These are phyloP conservation scores for Syzygium aqueum DNA, from an alignment of 345 rosid genomes.

Conservation along the genomic window DNA sequence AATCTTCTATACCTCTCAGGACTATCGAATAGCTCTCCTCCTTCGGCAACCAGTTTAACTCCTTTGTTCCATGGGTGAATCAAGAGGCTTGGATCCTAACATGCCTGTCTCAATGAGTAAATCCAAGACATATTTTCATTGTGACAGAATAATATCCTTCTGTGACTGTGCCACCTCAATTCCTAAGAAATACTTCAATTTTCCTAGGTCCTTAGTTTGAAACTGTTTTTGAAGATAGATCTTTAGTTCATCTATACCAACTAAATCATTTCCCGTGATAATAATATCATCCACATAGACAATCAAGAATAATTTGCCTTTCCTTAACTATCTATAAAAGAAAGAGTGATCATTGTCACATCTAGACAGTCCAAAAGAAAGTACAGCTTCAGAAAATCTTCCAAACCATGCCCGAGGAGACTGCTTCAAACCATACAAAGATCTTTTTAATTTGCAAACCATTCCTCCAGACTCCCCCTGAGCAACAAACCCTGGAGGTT, in stretches of 20 bases:
- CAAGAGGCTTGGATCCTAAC: not conserved
- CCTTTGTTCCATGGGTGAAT: not conserved
- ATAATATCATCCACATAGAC: too few relatives aligned
- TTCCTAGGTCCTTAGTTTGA: not conserved
- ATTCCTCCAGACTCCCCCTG: not conserved
- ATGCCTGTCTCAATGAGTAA: not conserved
- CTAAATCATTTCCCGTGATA: not conserved
- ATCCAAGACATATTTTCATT: not conserved
- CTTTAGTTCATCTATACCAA: too few relatives aligned
- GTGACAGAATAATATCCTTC: not conserved
- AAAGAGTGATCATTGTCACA: not conserved
- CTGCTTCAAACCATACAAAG: too few relatives aligned
- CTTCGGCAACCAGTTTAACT: not conserved
- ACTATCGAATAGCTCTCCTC: not conserved
- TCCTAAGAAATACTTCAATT: not conserved
- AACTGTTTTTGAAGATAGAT: too few relatives aligned
- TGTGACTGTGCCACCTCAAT: not conserved
- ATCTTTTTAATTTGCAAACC: not conserved
- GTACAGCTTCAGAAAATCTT: not conserved
- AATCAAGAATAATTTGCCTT: not conserved
- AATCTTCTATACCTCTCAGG: not conserved
- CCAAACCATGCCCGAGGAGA: not conserved
- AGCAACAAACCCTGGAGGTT: not conserved
- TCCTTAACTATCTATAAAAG: too few relatives aligned
- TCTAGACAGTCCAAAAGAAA: not conserved